Percentiles rank a stretch among this genome's conserved stretches.
Conservation (phyloP, 805 yeast species). For the Jamesozyma piceae region DNA sequence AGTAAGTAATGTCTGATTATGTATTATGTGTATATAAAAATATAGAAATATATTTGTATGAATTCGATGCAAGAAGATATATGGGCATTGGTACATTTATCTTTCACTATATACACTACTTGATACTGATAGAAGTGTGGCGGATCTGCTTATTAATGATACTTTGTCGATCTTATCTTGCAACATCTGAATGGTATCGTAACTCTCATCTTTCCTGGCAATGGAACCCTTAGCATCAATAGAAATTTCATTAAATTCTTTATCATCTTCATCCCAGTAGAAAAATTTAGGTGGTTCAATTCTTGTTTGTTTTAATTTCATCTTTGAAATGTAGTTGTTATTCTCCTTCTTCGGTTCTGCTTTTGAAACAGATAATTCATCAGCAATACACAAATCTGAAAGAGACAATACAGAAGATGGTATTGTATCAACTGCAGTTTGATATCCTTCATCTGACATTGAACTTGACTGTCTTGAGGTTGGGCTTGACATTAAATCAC, state of each 20-base stretch:
- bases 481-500: conserved; percentile 18
- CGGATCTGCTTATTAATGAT: background rate
- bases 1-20: too few species aligned
- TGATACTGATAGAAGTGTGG: background rate
- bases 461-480: conserved; percentile 9
- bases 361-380: background rate
- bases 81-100: too few species aligned
- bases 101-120: conserved; percentile 11
- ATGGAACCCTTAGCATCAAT: background rate
- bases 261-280: conserved; percentile 5
- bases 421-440: conserved; percentile 3
- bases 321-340: background rate
- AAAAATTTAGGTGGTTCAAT: background rate
- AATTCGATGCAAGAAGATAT: too few species aligned
- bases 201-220: background rate
- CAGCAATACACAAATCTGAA: conserved; percentile 3
- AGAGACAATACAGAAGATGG: background rate
- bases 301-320: background rate
- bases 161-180: conserved; percentile 13
- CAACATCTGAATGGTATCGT: conserved; percentile 5
- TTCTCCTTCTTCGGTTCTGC: background rate
- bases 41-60: too few species aligned
- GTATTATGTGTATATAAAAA: too few species aligned
- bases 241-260: background rate
- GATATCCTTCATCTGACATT: conserved; percentile 2